Conservation (phyloP, 1,284 basidiomycete species). For the Stygiomarasmius scandens region DNA sequence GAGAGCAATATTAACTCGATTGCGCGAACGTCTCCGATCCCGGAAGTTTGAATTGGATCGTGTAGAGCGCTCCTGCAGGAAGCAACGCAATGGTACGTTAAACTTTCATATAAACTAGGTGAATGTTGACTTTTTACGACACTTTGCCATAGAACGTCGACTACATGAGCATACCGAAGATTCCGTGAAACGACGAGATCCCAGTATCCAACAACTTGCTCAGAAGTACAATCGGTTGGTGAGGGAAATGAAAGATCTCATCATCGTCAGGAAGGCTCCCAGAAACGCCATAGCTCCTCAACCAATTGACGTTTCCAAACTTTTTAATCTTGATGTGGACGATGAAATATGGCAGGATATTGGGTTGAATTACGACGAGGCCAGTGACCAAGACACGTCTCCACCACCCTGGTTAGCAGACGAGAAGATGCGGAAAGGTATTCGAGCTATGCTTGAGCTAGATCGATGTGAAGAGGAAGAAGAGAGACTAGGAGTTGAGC, state of each 20-base stretch:
- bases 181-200: slow-evolving; percentile 4
- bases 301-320: slow-evolving; percentile 3
- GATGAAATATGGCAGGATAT: neutral
- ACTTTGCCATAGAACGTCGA: neutral
- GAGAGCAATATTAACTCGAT: neutral
- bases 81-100: slow-evolving; percentile 6
- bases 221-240: slow-evolving; percentile 1
- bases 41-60: slow-evolving; percentile 14
- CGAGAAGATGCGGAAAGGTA: slow-evolving; percentile 9
- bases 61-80: slow-evolving; percentile 2
- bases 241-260: slow-evolving; percentile 1
- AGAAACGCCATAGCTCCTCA: slow-evolving; percentile 14
- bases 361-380: neutral
- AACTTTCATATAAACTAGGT: too few species aligned
- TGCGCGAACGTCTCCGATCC: neutral
- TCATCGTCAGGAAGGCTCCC: slow-evolving; percentile 14
- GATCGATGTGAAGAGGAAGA: slow-evolving; percentile 2
- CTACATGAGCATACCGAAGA: neutral
- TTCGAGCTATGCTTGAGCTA: slow-evolving; percentile 3
- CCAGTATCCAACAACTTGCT: slow-evolving; percentile 3
- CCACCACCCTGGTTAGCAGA: slow-evolving; percentile 9
- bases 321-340: neutral
- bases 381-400: neutral
- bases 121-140: too few species aligned
- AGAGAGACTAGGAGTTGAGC: neutral